A percentile compares a stretch with the other conserved stretches of the same genome.
These are phyloP conservation scores for Penicillium sp. DNA, from an alignment of 2,329 filamentous ascomycete genomes.

Conservation along the genomic window DNA sequence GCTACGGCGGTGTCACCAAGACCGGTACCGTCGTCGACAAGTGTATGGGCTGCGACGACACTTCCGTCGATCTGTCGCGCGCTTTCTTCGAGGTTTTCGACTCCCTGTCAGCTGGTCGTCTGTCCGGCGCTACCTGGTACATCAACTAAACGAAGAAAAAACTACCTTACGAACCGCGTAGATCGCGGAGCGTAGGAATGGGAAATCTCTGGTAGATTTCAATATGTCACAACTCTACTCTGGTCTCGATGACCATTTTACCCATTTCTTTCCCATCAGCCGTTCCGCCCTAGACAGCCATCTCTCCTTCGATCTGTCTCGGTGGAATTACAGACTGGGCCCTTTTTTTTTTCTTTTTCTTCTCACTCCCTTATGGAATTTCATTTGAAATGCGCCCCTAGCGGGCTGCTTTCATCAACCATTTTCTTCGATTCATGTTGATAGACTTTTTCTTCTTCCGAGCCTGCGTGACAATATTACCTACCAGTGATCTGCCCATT, in stretches of 20 bases:
- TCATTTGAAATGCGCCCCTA: slow-evolving; percentile 17
- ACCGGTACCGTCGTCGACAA: slow-evolving; percentile 69
- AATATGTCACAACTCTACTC: background rate
- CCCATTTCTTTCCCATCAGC: slow-evolving; percentile 16
- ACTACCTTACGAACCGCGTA: slow-evolving; percentile 12
- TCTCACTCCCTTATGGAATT: slow-evolving; percentile 15
- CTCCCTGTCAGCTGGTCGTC: slow-evolving; percentile 38
- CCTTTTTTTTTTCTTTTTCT: too few relatives aligned
- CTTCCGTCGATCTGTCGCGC: slow-evolving; percentile 62
- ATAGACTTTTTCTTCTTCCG: slow-evolving; percentile 18
- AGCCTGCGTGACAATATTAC: slow-evolving; percentile 23
- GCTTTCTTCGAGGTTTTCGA: slow-evolving; percentile 57
- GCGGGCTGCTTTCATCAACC: slow-evolving; percentile 14
- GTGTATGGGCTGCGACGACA: slow-evolving; percentile 65
- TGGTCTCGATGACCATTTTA: slow-evolving; percentile 20
- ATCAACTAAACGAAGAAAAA: slow-evolving; percentile 27
- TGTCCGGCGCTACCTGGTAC: slow-evolving; percentile 45
- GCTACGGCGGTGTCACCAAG: slow-evolving; percentile 57
- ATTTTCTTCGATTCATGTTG: slow-evolving; percentile 11
- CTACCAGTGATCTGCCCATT: slow-evolving; percentile 9
- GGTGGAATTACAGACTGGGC: slow-evolving; percentile 1
- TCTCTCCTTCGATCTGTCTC: background rate
- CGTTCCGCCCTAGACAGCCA: background rate
- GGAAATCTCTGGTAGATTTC: slow-evolving; percentile 27
- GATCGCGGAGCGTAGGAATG: slow-evolving; percentile 14